Base-by-base conservation (phyloP, 257 asterid genomes). In the Gentiana straminea region DNA sequence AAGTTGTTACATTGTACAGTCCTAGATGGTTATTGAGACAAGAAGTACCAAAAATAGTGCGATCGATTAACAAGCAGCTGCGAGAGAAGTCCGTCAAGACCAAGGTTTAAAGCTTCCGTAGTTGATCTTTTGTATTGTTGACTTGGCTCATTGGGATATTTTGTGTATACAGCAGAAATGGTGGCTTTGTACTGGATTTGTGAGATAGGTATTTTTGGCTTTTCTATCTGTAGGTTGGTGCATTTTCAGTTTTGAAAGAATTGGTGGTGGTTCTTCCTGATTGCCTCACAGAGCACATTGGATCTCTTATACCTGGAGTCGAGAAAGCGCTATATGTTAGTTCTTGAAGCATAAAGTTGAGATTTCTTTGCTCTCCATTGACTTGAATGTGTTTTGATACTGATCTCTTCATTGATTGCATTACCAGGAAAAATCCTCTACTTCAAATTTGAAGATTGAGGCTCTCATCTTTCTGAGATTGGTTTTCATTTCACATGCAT, bases 271-370 rank as follows among this genome's bases (percentile, higher is more conserved):
- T 92, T 61, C 83, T 92, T 67, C 99, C 99, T 67, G 99, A 92
- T 74, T 92, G 99, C 79, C 95, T 92, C 53, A 89, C 97, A 11
- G 97, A 88, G 66, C 97, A 92, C 72, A 82, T 92, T 79, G 99
- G 97, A 63, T 83, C 94, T 64, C 94, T 92, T 56, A 81, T 88
- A 45, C 94, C 95, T 67, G 99, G 97, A 66, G 79, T 92, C 35
- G 99, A 92, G 75, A 92, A 85, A 72, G 99, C 99, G 61, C 68
- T 92, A 24, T 86, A 84, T 75, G 99, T 92, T 80, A 55, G 94
- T 81, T 66, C 58, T 8, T 70, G 35, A 41, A 41, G 46, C 46
- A 10, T 41, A 10, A 41, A 10, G 9, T 5, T 41, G 8, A 41
- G 2, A 41, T 3, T 49, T 57, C 54, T 32, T 53, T 66, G 56